Conservation (phyloP, 75 land plant genomes). For the Sequoia sempervirens region DNA sequence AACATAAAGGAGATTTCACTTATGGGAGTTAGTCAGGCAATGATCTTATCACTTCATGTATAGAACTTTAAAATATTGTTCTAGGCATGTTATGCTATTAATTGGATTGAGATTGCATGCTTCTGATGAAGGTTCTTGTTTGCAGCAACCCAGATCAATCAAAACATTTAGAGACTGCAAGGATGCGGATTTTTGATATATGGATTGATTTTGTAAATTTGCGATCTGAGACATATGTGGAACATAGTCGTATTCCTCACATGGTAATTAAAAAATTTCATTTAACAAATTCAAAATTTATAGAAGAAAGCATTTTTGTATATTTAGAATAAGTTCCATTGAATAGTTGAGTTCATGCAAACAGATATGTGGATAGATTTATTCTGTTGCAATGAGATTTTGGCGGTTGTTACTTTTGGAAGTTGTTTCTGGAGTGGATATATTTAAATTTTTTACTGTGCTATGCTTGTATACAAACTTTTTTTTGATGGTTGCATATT, state of each 20-base stretch:
- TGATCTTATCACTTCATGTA: background rate
- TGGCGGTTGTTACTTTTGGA: background rate
- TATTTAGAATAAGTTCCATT: background rate
- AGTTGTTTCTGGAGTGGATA: background rate
- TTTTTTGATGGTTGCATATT: background rate
- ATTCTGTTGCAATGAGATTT: background rate
- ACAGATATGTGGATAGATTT: background rate
- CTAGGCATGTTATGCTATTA: background rate
- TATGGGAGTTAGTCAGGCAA: background rate
- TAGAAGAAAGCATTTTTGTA: background rate
- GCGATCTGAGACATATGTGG: constrained; percentile 88
- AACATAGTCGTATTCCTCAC: constrained; percentile 88
- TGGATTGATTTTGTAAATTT: constrained; percentile 97
- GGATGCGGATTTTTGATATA: constrained; percentile 70
- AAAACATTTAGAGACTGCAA: constrained; percentile 96
- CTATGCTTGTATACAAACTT: background rate
- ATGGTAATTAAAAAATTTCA: constrained; percentile 41
- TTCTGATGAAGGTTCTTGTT: constrained; percentile 3
- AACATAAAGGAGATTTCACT: background rate
- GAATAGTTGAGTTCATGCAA: background rate
- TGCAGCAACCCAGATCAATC: constrained; percentile 99
- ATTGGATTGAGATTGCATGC: background rate
- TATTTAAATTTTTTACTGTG: background rate
- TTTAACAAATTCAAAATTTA: background rate
- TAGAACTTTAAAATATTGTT: background rate